Conservation (phyloP, 306 rosid species). For the Biancaea sappan region DNA sequence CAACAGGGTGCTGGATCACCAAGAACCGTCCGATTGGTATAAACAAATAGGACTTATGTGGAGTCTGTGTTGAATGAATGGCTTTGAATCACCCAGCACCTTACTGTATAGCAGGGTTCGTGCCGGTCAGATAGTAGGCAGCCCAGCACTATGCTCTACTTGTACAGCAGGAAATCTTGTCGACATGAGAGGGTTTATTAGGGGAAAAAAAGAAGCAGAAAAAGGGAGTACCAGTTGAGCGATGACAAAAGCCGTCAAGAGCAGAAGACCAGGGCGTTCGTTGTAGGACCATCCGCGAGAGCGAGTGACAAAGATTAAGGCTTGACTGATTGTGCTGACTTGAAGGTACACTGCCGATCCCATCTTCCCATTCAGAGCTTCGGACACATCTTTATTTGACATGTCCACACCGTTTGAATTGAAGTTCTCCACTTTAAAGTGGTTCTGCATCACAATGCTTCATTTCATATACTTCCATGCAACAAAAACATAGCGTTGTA, state of each 20-base stretch:
- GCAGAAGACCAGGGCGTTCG: constrained; percentile 74
- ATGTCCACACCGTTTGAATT: neutral
- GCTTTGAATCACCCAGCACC: too few species aligned
- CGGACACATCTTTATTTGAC: neutral
- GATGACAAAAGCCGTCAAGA: constrained; percentile 54
- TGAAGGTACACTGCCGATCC: constrained; percentile 73
- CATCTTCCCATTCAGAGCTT: constrained; percentile 33
- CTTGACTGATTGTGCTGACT: constrained; percentile 78
- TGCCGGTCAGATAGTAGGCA: too few species aligned
- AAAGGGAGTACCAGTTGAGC: constrained; percentile 64
- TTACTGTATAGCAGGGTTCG: too few species aligned
- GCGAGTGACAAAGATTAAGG: constrained; percentile 74
- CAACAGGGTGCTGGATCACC: too few species aligned
- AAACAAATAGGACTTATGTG: too few species aligned
- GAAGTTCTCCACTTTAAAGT: constrained; percentile 46
- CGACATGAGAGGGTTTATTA: too few species aligned
- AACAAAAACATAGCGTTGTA: neutral
- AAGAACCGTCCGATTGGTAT: too few species aligned
- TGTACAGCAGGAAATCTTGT: too few species aligned
- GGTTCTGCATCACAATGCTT: constrained; percentile 39
- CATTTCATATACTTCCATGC: neutral
- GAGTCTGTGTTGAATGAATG: too few species aligned
- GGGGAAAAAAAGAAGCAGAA: too few species aligned
- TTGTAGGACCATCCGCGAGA: constrained; percentile 71
- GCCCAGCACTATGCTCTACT: too few species aligned